Evolutionary conservation across 805 yeast genomes (phyloP).

Genomic region (Metschnikowia santaceciliae): DNA sequence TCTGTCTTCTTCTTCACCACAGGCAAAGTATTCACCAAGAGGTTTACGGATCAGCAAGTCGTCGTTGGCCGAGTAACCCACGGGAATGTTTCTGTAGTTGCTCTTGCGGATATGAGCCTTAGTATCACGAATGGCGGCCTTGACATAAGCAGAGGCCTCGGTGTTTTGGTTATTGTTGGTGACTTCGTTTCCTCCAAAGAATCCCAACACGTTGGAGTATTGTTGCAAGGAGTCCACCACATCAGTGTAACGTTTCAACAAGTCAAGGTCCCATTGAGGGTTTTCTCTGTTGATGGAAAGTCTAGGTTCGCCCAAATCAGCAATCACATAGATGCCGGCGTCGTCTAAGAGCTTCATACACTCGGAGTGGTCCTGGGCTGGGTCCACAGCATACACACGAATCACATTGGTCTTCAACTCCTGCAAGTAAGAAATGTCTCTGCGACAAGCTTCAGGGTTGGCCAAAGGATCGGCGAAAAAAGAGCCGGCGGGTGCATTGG

Average conservation of each 20-base stretch:
- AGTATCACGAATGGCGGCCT: conserved; percentile 78
- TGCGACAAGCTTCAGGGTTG: conserved; percentile 53
- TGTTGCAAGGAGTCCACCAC: conserved; percentile 67
- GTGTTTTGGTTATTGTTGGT: conserved; percentile 64
- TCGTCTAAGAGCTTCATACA: conserved; percentile 67
- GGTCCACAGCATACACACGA: conserved; percentile 72
- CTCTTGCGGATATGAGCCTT: conserved; percentile 58
- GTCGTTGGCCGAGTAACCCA: conserved; percentile 81
- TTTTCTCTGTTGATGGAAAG: conserved; percentile 55
- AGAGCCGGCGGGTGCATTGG: conserved; percentile 29
- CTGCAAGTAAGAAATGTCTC: conserved; percentile 71
- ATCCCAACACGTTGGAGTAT: conserved; percentile 73
- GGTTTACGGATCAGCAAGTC: conserved; percentile 61
- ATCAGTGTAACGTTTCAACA: conserved; percentile 62
- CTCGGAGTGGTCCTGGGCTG: conserved; percentile 56
- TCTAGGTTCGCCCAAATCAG: conserved; percentile 78
- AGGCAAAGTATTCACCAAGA: conserved; percentile 71
- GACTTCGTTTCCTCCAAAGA: conserved; percentile 86
- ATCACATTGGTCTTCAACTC: conserved; percentile 63
- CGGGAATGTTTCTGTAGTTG: conserved; percentile 67
- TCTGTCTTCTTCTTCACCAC: conserved; percentile 60
- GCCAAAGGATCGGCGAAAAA: conserved; percentile 69
- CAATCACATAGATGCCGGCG: conserved; percentile 87
- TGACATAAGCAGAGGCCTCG: conserved; percentile 74
- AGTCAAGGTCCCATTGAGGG: conserved; percentile 62